A percentile compares a stretch with the other conserved stretches of the same genome.
Conservation (phyloP, 1,139 yeast species). For the Suhomyces anneliseae region DNA sequence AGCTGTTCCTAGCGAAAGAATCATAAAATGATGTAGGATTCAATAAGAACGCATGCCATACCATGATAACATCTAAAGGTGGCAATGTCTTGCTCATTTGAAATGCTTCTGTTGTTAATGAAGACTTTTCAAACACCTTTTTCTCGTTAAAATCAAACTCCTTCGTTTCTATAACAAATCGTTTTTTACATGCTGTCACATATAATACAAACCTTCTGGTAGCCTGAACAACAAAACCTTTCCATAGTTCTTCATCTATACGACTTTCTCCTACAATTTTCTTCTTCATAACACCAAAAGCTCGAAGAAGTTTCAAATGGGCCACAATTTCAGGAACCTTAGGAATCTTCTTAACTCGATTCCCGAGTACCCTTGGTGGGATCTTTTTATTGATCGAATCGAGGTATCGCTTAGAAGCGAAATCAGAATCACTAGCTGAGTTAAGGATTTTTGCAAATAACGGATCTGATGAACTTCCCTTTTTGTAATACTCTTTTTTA, state of each 20-base stretch:
- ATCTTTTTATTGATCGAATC: not conserved
- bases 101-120: not conserved
- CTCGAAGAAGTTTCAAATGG: slow-evolving; percentile 34
- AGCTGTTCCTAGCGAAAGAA: slow-evolving; percentile 25
- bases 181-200: slow-evolving; percentile 20
- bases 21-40: slow-evolving; percentile 32
- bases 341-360: slow-evolving; percentile 8
- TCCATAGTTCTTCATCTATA: slow-evolving; percentile 21
- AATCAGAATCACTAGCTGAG: not conserved
- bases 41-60: slow-evolving; percentile 39
- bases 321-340: slow-evolving; percentile 18
- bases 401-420: not conserved
- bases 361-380: not conserved
- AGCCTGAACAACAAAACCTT: slow-evolving; percentile 29
- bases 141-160: not conserved
- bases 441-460: not conserved
- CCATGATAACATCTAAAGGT: slow-evolving; percentile 39
- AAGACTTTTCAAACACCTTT: not conserved
- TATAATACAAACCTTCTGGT: slow-evolving; percentile 31
- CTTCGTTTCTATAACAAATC: not conserved
- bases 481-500: too few relatives aligned
- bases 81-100: slow-evolving; percentile 19
- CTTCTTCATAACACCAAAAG: slow-evolving; percentile 26
- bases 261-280: slow-evolving; percentile 15
- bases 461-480: not conserved